These are phyloP conservation scores for Neolentinus lepideus DNA, from an alignment of 1,284 basidiomycete species.

Conservation along the genomic window DNA sequence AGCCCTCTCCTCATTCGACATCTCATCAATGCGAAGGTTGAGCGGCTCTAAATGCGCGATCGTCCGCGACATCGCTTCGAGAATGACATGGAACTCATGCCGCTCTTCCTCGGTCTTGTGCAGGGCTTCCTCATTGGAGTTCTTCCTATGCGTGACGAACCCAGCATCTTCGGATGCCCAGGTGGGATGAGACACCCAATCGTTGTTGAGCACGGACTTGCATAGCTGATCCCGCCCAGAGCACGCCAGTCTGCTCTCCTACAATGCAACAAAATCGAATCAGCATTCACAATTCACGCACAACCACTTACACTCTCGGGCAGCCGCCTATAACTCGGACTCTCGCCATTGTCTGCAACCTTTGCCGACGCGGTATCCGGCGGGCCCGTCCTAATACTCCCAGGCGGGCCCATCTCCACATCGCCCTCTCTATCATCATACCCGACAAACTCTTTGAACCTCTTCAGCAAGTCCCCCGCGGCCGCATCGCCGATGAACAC, in stretches of 20 bases:
- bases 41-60: slow-evolving; percentile 92
- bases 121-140: slow-evolving; percentile 91
- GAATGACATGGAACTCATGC: slow-evolving; percentile 96
- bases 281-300: slow-evolving; percentile 5
- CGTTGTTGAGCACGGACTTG: slow-evolving; percentile 94
- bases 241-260: slow-evolving; percentile 90
- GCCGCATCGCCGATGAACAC: slow-evolving; percentile 65
- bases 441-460: slow-evolving; percentile 86
- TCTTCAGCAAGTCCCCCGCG: slow-evolving; percentile 65
- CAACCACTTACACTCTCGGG: slow-evolving; percentile 71
- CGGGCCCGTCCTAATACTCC: slow-evolving; percentile 63
- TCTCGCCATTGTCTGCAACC: slow-evolving; percentile 68
- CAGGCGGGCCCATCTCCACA: slow-evolving; percentile 70
- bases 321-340: slow-evolving; percentile 89
- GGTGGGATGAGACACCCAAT: slow-evolving; percentile 96
- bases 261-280: slow-evolving; percentile 9
- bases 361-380: slow-evolving; percentile 63
- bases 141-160: slow-evolving; percentile 96
- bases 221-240: slow-evolving; percentile 94
- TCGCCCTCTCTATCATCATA: slow-evolving; percentile 66
- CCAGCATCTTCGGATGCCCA: slow-evolving; percentile 96
- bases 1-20: slow-evolving; percentile 85
- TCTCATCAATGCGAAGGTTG: slow-evolving; percentile 79
- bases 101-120: slow-evolving; percentile 98
- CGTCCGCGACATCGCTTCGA: slow-evolving; percentile 89